These are phyloP conservation scores for Saccharomyces jurei DNA, from an alignment of 805 yeast species.

Conservation along the genomic window DNA sequence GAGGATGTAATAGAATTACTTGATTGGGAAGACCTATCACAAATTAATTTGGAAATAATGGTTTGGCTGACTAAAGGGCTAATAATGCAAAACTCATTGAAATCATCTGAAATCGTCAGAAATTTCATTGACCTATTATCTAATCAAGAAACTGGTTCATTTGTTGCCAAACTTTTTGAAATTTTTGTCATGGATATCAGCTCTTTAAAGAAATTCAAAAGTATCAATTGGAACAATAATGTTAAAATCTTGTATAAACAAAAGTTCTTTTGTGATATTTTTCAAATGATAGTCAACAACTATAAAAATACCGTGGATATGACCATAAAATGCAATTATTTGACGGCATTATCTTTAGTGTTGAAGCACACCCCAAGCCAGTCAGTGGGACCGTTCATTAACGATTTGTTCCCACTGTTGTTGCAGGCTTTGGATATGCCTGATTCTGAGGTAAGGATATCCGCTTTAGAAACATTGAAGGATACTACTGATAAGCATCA, in stretches of 20 bases:
- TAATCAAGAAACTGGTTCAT: constrained; percentile 28
- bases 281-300: constrained; percentile 47
- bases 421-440: constrained; percentile 51
- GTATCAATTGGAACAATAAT: constrained; percentile 42
- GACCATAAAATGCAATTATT: constrained; percentile 40
- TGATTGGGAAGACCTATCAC: constrained; percentile 10
- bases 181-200: constrained; percentile 61
- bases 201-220: constrained; percentile 43
- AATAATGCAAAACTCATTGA: constrained; percentile 45
- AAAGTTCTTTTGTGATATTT: constrained; percentile 53
- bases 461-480: constrained; percentile 52
- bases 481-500: constrained; percentile 51
- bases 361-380: constrained; percentile 56
- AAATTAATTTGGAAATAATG: constrained; percentile 41
- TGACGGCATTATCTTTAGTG: constrained; percentile 60
- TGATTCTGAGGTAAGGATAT: constrained; percentile 43
- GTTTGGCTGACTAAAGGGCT: constrained; percentile 72
- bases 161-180: constrained; percentile 50
- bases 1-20: constrained; percentile 7
- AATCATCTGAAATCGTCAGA: constrained; percentile 30
- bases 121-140: constrained; percentile 32
- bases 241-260: constrained; percentile 73
- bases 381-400: constrained; percentile 57
- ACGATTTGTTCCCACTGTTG: constrained; percentile 60
- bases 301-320: constrained; percentile 30